These are phyloP conservation scores for Aspergillus glaucus DNA, from an alignment of 2,329 filamentous ascomycete genomes.

Conservation along the genomic window DNA sequence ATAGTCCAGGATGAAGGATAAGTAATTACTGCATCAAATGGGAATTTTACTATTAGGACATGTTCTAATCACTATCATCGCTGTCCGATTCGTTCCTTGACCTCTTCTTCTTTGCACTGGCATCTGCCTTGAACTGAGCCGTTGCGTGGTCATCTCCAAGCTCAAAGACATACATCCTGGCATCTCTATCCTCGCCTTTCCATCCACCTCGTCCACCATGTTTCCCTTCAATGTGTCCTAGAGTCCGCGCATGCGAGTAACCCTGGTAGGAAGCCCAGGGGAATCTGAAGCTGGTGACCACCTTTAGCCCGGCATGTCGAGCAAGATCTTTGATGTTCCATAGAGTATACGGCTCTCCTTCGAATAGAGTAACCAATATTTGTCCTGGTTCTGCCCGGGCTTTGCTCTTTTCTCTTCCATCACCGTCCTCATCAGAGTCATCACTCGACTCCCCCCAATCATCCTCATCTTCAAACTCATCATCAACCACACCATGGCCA, in stretches of 20 bases:
- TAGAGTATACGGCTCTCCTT: conserved; percentile 86
- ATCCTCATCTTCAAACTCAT: conserved; percentile 19
- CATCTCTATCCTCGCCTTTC: conserved; percentile 43
- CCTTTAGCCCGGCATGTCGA: conserved; percentile 54
- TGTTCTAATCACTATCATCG: conserved; percentile 20
- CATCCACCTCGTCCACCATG: conserved; percentile 37
- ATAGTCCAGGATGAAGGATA: background rate
- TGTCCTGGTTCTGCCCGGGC: conserved; percentile 35
- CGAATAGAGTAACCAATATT: conserved; percentile 82
- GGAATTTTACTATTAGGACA: background rate
- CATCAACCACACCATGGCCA: conserved; percentile 16
- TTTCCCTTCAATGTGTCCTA: conserved; percentile 40
- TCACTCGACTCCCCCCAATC: conserved; percentile 5
- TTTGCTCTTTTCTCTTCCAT: conserved; percentile 7
- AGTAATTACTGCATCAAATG: background rate
- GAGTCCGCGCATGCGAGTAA: conserved; percentile 43
- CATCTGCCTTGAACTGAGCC: conserved; percentile 5
- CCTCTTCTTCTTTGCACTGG: conserved; percentile 27
- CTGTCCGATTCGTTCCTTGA: conserved; percentile 27
- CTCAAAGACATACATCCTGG: conserved; percentile 43
- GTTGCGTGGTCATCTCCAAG: conserved; percentile 21
- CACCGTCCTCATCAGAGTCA: conserved; percentile 11
- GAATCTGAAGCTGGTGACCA: conserved; percentile 44
- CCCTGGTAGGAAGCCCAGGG: conserved; percentile 43
- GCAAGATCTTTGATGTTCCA: conserved; percentile 92